Base-by-base conservation (phyloP, 2,329 filamentous ascomycete genomes). In the Trichoderma afroharzianum region DNA sequence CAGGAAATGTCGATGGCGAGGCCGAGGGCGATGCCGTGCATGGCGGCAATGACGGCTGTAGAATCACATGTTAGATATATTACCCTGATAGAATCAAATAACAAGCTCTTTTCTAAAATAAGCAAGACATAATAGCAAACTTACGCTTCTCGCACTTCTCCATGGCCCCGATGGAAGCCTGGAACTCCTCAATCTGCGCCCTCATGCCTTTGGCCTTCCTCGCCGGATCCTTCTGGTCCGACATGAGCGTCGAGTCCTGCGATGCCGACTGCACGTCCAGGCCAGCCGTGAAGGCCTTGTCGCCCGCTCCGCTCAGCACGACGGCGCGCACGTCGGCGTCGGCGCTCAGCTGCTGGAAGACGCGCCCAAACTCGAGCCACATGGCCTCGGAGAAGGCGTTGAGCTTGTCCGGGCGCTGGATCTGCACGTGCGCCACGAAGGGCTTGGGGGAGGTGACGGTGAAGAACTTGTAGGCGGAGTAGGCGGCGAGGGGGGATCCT, bases 141-240 rank as follows among this genome's bases (percentile, higher is more conserved):
- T 76, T 81, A 91, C 90, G 94, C 83, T 98, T 98, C 82, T 96
- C 93, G 82, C 95, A 98, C 76, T 87, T 90, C 80, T 98, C 95
- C 68, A 97, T 84, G 15, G 90, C 87, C 1, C 86, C 87, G 73
- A 99, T 90, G 77, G 90, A 92, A 66, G 88, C 87, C 81, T 99
- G 96, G 80, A 98, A 97, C 74, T 93, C 90, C 73, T 86, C 81
- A 71, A 98, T 91, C 79, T 93, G 88, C 36, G 90, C 87, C 63
- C 93, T 87, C 63, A 95, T 77, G 4, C 77, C 77, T 43, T 86
- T 85, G 0, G 92, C 91, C 74, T 84, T 88, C 74, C 93, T 87
- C 3, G 92, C 92, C 0, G 85, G 79, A 78, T 97, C 94, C 12
- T 72, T 74, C 14, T 76, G 74, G 18, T 76, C 74, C 8, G 71